Conservation (phyloP, 176 grass and related monocot species). For the Luzula sylvatica region DNA sequence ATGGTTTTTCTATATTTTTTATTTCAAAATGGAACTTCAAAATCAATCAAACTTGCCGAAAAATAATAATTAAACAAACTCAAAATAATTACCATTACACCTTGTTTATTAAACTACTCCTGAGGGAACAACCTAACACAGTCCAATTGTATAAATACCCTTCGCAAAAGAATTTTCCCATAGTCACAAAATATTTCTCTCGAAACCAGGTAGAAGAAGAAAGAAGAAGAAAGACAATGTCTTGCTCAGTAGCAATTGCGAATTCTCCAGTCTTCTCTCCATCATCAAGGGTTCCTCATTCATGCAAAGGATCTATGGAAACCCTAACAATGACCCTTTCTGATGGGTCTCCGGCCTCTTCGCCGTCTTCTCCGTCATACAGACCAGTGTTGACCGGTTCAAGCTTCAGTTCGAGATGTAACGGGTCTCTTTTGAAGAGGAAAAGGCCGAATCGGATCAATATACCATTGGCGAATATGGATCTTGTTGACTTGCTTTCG, state of each 20-base stretch:
- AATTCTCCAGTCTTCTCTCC: constrained; percentile 92
- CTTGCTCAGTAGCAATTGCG: constrained; percentile 80
- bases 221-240: constrained; percentile 27
- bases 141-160: background rate
- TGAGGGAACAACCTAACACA: constrained; percentile 11
- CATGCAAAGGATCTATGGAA: constrained; percentile 81
- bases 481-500: constrained; percentile 28
- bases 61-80: too few relatives aligned
- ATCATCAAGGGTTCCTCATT: constrained; percentile 51
- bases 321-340: constrained; percentile 29
- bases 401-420: constrained; percentile 35
- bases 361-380: constrained; percentile 29
- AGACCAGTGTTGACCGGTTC: constrained; percentile 26
- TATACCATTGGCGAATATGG: constrained; percentile 31
- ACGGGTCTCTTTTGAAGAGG: constrained; percentile 56
- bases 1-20: too few relatives aligned
- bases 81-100: background rate
- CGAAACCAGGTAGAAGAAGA: background rate
- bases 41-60: too few relatives aligned
- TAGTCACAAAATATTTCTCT: background rate
- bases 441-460: constrained; percentile 60
- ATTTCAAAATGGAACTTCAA: too few relatives aligned
- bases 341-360: constrained; percentile 18
- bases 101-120: constrained; percentile 22
- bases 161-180: background rate